phyloP scores from a whole-genome alignment of 441 rosid genomes.

The Lepidium campestre region DNA sequence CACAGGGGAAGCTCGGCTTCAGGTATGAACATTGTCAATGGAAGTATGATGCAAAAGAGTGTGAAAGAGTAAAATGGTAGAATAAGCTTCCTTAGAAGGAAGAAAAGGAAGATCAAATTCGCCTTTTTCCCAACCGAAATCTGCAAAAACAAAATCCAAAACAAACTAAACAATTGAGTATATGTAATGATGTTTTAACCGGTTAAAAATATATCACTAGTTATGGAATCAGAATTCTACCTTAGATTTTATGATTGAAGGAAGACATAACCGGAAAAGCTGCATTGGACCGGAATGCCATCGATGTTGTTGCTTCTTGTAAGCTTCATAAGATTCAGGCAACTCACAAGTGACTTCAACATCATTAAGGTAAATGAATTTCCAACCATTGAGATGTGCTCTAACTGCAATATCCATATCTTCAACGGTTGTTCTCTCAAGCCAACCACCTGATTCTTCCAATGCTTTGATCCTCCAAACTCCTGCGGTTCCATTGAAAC shows the following conservation, averaged over 20 bases:
- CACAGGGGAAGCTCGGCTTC: conserved; percentile 86
- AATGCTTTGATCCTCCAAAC: conserved; percentile 92
- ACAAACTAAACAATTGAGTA: background rate
- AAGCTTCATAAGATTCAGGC: conserved; percentile 93
- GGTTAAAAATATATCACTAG: background rate
- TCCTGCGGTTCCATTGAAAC: conserved; percentile 95
- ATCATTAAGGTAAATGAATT: conserved; percentile 72
- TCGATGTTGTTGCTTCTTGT: conserved; percentile 89
- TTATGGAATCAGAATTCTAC: conserved; percentile 19
- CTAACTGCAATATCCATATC: conserved; percentile 96
- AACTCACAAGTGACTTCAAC: conserved; percentile 79
- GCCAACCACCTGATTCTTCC: conserved; percentile 93
- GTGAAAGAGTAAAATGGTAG: conserved; percentile 95
- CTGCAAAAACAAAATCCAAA: conserved; percentile 33
- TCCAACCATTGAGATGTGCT: conserved; percentile 89
- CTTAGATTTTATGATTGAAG: conserved; percentile 71
- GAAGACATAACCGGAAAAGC: conserved; percentile 80
- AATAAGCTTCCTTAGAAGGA: conserved; percentile 77
- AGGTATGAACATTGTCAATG: conserved; percentile 87
- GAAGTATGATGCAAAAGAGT: conserved; percentile 83
- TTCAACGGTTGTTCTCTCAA: conserved; percentile 90
- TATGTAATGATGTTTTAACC: background rate
- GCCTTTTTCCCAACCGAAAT: conserved; percentile 64
- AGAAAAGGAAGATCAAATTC: conserved; percentile 80
- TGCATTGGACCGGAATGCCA: conserved; percentile 99